Base-by-base conservation (phyloP, 1,284 basidiomycete genomes). In the Jaminaea rosea region DNA sequence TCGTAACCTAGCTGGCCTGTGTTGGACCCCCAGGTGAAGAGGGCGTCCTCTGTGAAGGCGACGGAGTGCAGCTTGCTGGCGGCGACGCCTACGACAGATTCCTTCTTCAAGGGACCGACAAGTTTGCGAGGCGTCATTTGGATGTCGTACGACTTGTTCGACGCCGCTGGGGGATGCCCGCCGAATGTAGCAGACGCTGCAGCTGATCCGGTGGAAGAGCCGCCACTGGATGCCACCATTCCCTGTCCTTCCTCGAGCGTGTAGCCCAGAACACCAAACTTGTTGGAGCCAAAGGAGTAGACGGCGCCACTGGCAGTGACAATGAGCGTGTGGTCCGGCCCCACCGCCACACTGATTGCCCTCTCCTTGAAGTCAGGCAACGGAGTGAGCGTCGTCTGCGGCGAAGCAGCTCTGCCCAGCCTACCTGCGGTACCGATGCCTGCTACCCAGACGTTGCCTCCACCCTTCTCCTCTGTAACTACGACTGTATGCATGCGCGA, bases 21-120 rank as follows among this genome's bases (percentile, higher is more conserved):
- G 74, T 97, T 96, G 23, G 87, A 90, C 0, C 93, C 94, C 92
- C 92, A 98, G 0, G 92, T 94, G 76, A 83, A 96, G 0, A 97
- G 81, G n/a, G 84, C 82, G 15, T 81, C 80, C 3, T 73, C 71
- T 0, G 91, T 94, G 85, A 88, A 98, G 70, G 88, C 93, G 1
- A 84, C 90, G 19, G 87, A 90, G 23, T 89, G 86, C 23, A 83
- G 84, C 67, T 87, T 86, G 57, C 86, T 88, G 0, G 91, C 90
- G 0, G 91, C 88, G 3, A 93, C 80, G 17, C 94, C 94, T 19
- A 79, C 75, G 0, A 94, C 84, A 23, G 78, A 63, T 61, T 91
- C 87, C 73, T 86, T 88, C 78, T 85, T 87, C 58, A 97, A 75
- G 1, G 83, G 79, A 0, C 86, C 87, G 6, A 82, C 76, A 29